Base-by-base conservation (phyloP, 192 early-diverging fungal species). In the Geosiphon pyriformis region DNA sequence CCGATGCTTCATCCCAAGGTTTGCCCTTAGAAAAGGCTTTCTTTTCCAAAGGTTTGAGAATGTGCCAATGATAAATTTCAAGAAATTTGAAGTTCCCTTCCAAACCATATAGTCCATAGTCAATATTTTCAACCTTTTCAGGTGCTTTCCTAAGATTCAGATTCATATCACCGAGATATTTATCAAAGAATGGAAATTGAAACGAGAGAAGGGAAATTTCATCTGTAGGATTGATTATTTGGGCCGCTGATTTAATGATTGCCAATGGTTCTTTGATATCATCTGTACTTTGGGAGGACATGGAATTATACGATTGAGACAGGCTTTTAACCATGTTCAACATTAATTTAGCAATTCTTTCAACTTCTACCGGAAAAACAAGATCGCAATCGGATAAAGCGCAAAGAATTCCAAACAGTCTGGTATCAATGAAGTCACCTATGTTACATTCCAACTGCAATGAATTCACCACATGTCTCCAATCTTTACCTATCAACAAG, bases 351-450 rank as follows among this genome's bases (percentile, higher is more conserved):
- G 50, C 52, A 20, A 29, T 37, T 64, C 61, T 25, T 23, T 61
- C 34, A 4, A 71, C 26, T 35, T 71, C 69, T 2, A 4, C 20
- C 15, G 31, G 59, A n/a, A 53, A 27, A 4, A 0, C 29, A 30
- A 61, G 2, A 8, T 30, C 26, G 2, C 18, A 25, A 20, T 61
- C 18, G 20, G 46, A 7, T 48, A 27, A 48, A 48, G 27, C 4
- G 22, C 42, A 47, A 29, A 71, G 51, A 22, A 55, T n/a, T 25
- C 29, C 54, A 32, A 66, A 71, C 2, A 71, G 32, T 20, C 27
- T 26, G 4, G 35, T 35, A 48, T 71, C 70, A 1, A 71, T 4
- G n/a, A 71, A 18, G 25, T 71, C 70, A 1, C 22, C 57, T 47
- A 71, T 54, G n/a, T 71, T 71, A 47, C 26, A 35, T 23, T 46